Evolutionary conservation across 805 yeast species (phyloP), one percentile per base, ranked within the genome.

Genomic region (Suhomyces tanzawaensis): DNA sequence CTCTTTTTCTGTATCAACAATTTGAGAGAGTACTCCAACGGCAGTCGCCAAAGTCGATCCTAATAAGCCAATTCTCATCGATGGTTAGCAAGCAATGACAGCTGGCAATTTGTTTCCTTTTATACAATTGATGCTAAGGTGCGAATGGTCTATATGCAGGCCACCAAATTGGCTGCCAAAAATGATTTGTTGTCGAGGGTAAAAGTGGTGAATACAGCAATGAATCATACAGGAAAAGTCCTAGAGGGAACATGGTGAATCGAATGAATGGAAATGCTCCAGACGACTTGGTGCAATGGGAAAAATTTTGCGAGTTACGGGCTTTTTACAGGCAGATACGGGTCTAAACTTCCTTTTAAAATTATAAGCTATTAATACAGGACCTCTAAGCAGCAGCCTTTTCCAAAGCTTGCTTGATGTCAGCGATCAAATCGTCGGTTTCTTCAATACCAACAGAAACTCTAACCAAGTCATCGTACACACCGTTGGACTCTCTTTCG

Each of bases 401-500:
- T 35, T 65, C 66, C 52, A 86, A 71, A 36, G 95, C 95, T 57
- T 79, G 80, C 58, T 75, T 66, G 49, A 87, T 39, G 42, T 57
- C 62, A 14, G 46, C 54, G 46, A 57, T 38, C 58, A 57, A 54
- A 42, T 57, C 62, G 15, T 55, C 62, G 37, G 60, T 52, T 39
- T 57, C 62, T 42, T 57, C 62, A 28, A 57, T 55, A 37, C 62
- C 62, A 17, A 57, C 62, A 7, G 58, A 53, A n/a, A 57, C 47
- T 43, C 96, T 80, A 51, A 87, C 72, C 63, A 87, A 74, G 64
- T 85, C 88, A 55, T 85, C 95, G 51, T 57, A 84, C 32, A 86
- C 93, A 47, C 95, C 95, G 42, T 79, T 74, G 36, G 79, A 76
- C 65, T 83, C 91, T 66, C 95, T 79, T 53, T 78, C 81, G 37